These are phyloP conservation scores for Penicillium decumbens DNA, from an alignment of 2,329 filamentous ascomycete genomes.

Conservation along the genomic window DNA sequence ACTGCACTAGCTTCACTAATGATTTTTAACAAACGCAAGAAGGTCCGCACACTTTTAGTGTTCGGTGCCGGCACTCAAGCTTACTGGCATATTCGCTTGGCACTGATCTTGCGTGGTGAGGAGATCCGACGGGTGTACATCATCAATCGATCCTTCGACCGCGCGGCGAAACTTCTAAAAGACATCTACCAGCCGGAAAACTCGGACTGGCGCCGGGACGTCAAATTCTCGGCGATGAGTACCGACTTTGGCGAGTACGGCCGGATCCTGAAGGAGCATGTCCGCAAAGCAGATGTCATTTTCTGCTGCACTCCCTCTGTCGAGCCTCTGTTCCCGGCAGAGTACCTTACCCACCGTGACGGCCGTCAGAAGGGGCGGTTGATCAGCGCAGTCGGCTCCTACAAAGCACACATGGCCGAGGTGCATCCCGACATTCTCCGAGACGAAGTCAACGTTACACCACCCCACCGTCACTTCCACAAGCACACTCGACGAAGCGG, in stretches of 20 bases:
- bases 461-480: conserved; percentile 46
- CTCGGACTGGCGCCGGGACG: conserved; percentile 59
- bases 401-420: conserved; percentile 72
- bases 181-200: conserved; percentile 52
- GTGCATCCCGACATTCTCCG: conserved; percentile 70
- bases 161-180: conserved; percentile 46
- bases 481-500: conserved; percentile 55
- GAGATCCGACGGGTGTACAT: conserved; percentile 78
- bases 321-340: conserved; percentile 68
- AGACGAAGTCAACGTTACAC: conserved; percentile 52
- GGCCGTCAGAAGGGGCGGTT: conserved; percentile 44
- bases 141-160: conserved; percentile 62
- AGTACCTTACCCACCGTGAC: conserved; percentile 62
- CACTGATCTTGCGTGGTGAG: conserved; percentile 60
- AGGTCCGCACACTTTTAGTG: conserved; percentile 70
- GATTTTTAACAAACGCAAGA: conserved; percentile 60
- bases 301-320: conserved; percentile 82
- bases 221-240: conserved; percentile 67
- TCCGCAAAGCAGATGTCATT: conserved; percentile 69
- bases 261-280: conserved; percentile 64
- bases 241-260: conserved; percentile 65
- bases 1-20: conserved; percentile 60
- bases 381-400: conserved; percentile 46
- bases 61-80: conserved; percentile 89
- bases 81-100: conserved; percentile 87